A percentile compares a stretch with the other conserved stretches of the same genome.
phyloP scores from a whole-genome alignment of 2,329 filamentous ascomycete species.

The Didymella exigua region DNA sequence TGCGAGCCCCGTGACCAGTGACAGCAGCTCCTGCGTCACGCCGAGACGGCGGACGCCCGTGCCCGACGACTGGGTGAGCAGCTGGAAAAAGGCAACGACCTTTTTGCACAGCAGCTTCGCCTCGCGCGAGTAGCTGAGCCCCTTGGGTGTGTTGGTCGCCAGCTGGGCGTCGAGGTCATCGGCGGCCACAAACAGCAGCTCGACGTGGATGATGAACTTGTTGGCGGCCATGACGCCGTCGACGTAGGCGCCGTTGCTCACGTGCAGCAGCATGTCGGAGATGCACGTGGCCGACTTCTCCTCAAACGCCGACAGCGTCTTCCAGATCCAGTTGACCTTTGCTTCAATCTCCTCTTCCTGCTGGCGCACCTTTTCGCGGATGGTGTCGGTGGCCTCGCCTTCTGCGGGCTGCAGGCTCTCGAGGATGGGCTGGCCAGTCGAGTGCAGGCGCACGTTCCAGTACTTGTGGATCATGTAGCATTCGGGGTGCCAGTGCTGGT shows the following conservation, averaged over 20 bases:
- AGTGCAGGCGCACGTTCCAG: slow-evolving; percentile 88
- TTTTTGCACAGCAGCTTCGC: slow-evolving; percentile 99
- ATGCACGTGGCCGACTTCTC: slow-evolving; percentile 98
- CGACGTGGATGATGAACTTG: slow-evolving; percentile 94
- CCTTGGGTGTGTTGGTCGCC: slow-evolving; percentile 72
- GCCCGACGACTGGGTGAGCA: slow-evolving; percentile 93
- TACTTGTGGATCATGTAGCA: slow-evolving; percentile 99
- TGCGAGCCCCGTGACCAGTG: slow-evolving; percentile 90
- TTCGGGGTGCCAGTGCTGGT: slow-evolving; percentile 99
- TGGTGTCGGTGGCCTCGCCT: slow-evolving; percentile 66
- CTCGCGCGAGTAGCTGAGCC: slow-evolving; percentile 88
- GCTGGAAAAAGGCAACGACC: slow-evolving; percentile 95
- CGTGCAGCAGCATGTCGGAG: slow-evolving; percentile 97
- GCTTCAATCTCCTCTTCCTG: slow-evolving; percentile 96
- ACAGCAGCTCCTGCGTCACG: slow-evolving; percentile 97
- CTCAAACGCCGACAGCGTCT: slow-evolving; percentile 93
- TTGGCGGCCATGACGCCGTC: slow-evolving; percentile 94
- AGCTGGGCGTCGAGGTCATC: slow-evolving; percentile 83
- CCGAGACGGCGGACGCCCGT: slow-evolving; percentile 87
- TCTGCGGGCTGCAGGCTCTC: slow-evolving; percentile 48
- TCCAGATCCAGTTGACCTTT: slow-evolving; percentile 98
- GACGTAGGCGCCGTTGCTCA: slow-evolving; percentile 95
- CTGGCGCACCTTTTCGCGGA: slow-evolving; percentile 76
- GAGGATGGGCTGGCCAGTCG: slow-evolving; percentile 48
- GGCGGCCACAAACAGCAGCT: slow-evolving; percentile 86